A percentile compares a stretch with the other conserved stretches of the same genome.
Conservation (phyloP, 129 eudicot species). For the Pseudognaphalium luteoalbum region DNA sequence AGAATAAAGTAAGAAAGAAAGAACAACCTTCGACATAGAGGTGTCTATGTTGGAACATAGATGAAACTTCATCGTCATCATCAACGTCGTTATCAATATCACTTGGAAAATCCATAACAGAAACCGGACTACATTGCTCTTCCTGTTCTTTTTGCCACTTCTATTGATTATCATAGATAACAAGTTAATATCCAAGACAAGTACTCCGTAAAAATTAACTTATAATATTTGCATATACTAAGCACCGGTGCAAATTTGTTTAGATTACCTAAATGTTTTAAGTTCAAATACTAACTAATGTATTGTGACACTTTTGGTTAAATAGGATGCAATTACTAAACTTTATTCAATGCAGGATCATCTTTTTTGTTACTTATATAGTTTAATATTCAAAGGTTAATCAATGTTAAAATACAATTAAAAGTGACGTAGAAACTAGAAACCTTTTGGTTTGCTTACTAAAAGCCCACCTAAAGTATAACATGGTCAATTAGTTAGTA, state of each 20-base stretch:
- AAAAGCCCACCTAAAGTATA: no score
- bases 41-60: conserved; percentile 37
- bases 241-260: background rate
- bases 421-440: background rate
- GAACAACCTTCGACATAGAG: conserved; percentile 48
- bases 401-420: background rate
- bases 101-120: conserved; percentile 69
- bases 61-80: conserved; percentile 52
- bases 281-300: no score
- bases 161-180: conserved; percentile 22
- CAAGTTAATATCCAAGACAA: background rate
- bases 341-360: no score
- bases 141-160: conserved; percentile 43
- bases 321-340: background rate
- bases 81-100: conserved; percentile 49
- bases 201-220: background rate
- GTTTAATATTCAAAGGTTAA: background rate
- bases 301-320: no score
- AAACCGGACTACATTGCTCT: conserved; percentile 81
- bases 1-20: background rate
- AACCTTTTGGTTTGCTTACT: background rate
- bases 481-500: no score
- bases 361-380: no score
- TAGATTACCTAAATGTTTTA: background rate
- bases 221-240: background rate